Conservation (phyloP, 176 grass and related monocot species). For the Juncus inflexus region DNA sequence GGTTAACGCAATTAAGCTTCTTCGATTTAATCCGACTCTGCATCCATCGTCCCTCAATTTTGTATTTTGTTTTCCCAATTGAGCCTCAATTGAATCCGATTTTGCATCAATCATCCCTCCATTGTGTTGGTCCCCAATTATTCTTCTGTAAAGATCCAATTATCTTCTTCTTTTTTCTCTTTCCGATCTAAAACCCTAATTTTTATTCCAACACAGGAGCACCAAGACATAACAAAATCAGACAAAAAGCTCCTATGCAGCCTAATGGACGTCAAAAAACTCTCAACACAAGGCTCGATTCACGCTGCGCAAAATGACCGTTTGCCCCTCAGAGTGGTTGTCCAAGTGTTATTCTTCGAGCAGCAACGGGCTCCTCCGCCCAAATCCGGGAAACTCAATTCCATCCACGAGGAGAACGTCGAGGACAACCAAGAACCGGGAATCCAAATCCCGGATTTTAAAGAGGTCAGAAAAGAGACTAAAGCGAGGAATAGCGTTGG, state of each 20-base stretch:
- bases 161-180: no score
- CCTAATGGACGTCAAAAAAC: slow-evolving; percentile 81
- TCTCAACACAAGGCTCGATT: slow-evolving; percentile 65
- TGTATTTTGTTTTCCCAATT: no score
- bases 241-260: slow-evolving; percentile 80
- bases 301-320: slow-evolving; percentile 89
- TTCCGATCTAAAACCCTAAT: not conserved
- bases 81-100: slow-evolving; percentile 13
- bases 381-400: slow-evolving; percentile 20
- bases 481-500: slow-evolving; percentile 39
- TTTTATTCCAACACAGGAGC: slow-evolving; percentile 52
- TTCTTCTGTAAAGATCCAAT: slow-evolving; percentile 5
- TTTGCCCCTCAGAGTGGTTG: slow-evolving; percentile 80
- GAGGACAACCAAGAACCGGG: slow-evolving; percentile 7
- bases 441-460: slow-evolving; percentile 10
- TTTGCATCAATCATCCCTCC: not conserved
- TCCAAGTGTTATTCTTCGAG: slow-evolving; percentile 96
- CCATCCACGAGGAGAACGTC: slow-evolving; percentile 24
- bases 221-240: slow-evolving; percentile 58
- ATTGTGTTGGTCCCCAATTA: slow-evolving; percentile 2
- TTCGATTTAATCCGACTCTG: no score
- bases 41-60: no score
- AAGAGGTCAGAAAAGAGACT: slow-evolving; percentile 1
- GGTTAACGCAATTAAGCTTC: no score
- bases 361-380: slow-evolving; percentile 40